Base-by-base conservation (phyloP, 2,329 filamentous ascomycete species). In the Exophiala dermatitidis region DNA sequence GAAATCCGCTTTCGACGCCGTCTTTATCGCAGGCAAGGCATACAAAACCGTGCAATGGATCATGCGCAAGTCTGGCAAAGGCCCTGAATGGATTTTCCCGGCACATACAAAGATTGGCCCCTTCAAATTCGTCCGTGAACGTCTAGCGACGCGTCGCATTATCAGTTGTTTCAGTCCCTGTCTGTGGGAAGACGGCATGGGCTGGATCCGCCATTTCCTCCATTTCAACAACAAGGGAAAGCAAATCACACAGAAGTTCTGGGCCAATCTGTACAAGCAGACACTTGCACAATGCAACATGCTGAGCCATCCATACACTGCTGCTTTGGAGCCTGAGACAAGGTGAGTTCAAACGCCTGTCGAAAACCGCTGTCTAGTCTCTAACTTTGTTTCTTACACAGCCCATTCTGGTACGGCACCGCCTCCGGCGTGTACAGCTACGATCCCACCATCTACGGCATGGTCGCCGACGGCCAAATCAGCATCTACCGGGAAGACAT, bases 131-230 rank as follows among this genome's bases (percentile, higher is more conserved):
- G 81, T 80, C 76, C 70, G 88, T 0, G 85, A 89, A 67, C 80
- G 83, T 61, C 75, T 89, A 3, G 76, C 84, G 3, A 77, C 79
- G 28, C 84, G 80, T 0, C 80, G 86, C 0, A 75, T 86, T 59
- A 69, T 90, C 42, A 85, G 81, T 1, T 89, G 84, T 80, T 82
- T 90, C 68, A 84, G 80, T 50, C 86, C 87, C 0, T 90, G 85
- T 64, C 77, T 85, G 9, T 90, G 84, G 83, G 83, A 83, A 4
- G 72, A 75, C 1, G 77, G 75, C 4, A 69, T 70, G 48, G 72
- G 70, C 8, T 54, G 69, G 7, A 60, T 77, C 2, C 69, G 76
- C 4, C 59, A 63, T 2, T 73, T 79, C 50, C 62, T 82, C 12
- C 78, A 82, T 55, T 65, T 68, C 5, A 80, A 77, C 0, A 71